Evolutionary conservation across 164 flowering plant genomes (phyloP).

Genomic region (Annona squamosa): DNA sequence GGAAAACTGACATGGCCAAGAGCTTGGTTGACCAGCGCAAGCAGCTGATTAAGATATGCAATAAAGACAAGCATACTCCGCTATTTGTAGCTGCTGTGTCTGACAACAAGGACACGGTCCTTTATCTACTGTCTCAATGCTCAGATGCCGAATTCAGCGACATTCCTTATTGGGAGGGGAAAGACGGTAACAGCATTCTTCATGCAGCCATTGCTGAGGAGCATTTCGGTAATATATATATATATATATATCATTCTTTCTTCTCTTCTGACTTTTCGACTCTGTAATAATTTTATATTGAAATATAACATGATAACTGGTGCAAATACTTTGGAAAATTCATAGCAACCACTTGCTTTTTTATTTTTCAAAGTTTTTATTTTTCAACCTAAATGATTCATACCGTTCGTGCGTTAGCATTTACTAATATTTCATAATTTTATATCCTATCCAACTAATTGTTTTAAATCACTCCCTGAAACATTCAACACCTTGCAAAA

Average conservation of each 20-base stretch:
- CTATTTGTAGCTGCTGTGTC: conserved; percentile 22
- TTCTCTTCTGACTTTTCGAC: not conserved
- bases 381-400: no score
- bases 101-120: conserved; percentile 12
- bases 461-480: no score
- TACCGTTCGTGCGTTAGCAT: no score
- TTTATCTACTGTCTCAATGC: not conserved
- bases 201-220: conserved; percentile 22
- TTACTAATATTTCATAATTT: no score
- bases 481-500: no score
- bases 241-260: not conserved
- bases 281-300: no score
- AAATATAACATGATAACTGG: no score
- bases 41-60: conserved; percentile 7
- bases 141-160: not conserved
- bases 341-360: no score
- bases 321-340: no score
- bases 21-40: conserved; percentile 1
- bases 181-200: conserved; percentile 19
- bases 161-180: conserved; percentile 10
- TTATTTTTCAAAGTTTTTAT: no score
- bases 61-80: conserved; percentile 16
- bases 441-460: no score
- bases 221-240: conserved; percentile 11
- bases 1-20: conserved; percentile 14